Percentiles rank a stretch among this genome's conserved stretches.
Conservation (phyloP, 371 early-diverging fungal species). For the Circinella umbellata region DNA sequence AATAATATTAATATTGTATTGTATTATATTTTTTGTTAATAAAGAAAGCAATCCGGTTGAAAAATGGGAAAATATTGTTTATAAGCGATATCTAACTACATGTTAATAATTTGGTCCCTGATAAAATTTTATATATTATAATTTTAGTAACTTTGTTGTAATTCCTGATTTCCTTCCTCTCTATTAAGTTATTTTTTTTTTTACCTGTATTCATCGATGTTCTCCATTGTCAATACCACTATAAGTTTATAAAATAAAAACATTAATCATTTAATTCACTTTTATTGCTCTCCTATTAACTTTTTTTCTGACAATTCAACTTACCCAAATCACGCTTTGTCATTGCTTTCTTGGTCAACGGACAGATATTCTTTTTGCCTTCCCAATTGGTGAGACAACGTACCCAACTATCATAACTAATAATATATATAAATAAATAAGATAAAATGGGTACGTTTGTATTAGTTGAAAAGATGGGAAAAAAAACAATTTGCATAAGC, state of each 20-base stretch:
- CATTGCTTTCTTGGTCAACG: conserved; percentile 91
- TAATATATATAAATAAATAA: background rate
- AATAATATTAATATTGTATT: no score
- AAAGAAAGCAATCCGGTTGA: no score
- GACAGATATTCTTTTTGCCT: conserved; percentile 86
- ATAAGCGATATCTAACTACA: background rate
- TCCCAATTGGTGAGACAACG: conserved; percentile 84
- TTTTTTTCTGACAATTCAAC: background rate
- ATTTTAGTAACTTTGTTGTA: background rate
- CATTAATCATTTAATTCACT: background rate
- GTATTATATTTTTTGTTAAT: no score
- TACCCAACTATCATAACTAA: conserved; percentile 88
- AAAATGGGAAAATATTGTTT: no score
- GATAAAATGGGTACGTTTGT: no score
- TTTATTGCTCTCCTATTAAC: no score
- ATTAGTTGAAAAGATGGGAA: no score
- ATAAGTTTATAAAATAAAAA: background rate
- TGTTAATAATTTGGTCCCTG: conserved; percentile 10
- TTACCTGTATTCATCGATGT: conserved; percentile 82
- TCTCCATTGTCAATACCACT: conserved; percentile 81
- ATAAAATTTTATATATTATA: background rate
- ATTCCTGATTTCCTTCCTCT: no score
- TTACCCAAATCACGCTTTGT: conserved; percentile 84
- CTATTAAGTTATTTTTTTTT: background rate
- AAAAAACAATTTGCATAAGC: no score